Percentiles rank a stretch among this genome's conserved stretches.
Evolutionary conservation across 768 basidiomycete species (phyloP).

Genomic region (Favolaschia claudopus): DNA sequence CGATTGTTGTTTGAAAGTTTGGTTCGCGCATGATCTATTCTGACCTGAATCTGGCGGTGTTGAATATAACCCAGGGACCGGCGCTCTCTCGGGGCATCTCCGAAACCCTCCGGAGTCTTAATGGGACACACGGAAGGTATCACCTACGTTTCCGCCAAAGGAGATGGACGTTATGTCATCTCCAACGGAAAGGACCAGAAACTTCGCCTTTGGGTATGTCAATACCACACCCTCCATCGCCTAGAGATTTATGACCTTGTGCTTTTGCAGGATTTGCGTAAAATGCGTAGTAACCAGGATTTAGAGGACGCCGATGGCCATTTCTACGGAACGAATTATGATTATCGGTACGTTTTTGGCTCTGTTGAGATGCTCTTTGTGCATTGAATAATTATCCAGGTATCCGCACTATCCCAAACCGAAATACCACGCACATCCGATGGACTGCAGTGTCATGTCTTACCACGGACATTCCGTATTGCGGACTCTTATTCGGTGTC

Average conservation of each 20-base stretch:
- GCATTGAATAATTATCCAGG: conserved; percentile 41
- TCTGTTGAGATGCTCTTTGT: conserved; percentile 7
- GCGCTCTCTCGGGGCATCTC: conserved; percentile 58
- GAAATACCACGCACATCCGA: conserved; percentile 71
- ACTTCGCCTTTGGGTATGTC: conserved; percentile 88
- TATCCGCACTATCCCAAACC: conserved; percentile 73
- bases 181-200: conserved; percentile 98
- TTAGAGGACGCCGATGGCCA: conserved; percentile 60
- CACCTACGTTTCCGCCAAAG: conserved; percentile 93
- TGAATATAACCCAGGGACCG: conserved; percentile 56
- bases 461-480: conserved; percentile 92
- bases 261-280: conserved; percentile 94
- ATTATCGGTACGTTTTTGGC: conserved; percentile 93
- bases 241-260: no score
- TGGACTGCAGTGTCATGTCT: conserved; percentile 94
- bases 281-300: conserved; percentile 82
- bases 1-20: conserved; percentile 94
- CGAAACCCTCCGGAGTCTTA: conserved; percentile 90
- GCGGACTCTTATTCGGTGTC: conserved; percentile 92
- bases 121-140: conserved; percentile 97
- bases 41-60: conserved; percentile 52
- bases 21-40: conserved; percentile 66
- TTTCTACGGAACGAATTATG: conserved; percentile 69
- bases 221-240: no score
- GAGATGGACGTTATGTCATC: conserved; percentile 94